These are phyloP conservation scores for Cordyceps cicadae DNA, from an alignment of 2,329 filamentous ascomycete species.

Conservation along the genomic window DNA sequence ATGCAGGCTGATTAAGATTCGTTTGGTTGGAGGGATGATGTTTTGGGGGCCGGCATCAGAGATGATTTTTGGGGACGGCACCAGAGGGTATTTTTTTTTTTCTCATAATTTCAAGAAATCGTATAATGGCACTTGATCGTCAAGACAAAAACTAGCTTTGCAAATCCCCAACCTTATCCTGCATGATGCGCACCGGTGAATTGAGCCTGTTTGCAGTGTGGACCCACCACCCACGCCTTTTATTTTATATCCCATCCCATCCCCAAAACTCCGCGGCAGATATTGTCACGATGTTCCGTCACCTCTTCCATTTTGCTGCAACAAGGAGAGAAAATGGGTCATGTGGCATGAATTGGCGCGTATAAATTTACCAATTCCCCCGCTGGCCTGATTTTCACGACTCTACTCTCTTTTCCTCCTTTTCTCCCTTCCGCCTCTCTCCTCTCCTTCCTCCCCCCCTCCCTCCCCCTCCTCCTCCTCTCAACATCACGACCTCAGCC, in stretches of 20 bases:
- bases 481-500: neutral
- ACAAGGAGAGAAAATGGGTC: neutral
- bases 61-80: too few relatives aligned
- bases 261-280: constrained; percentile 41
- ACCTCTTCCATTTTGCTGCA: neutral
- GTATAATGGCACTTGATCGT: too few relatives aligned
- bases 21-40: too few relatives aligned
- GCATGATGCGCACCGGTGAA: too few relatives aligned
- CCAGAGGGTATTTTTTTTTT: too few relatives aligned
- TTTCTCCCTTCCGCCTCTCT: too few relatives aligned
- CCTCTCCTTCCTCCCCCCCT: neutral
- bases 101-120: too few relatives aligned
- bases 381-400: neutral
- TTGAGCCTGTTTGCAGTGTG: neutral
- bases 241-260: constrained; percentile 13
- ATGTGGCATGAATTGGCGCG: neutral
- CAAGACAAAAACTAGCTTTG: too few relatives aligned
- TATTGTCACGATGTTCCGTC: constrained; percentile 34
- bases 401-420: neutral
- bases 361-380: constrained; percentile 5
- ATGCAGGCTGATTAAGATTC: neutral
- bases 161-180: too few relatives aligned
- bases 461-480: neutral
- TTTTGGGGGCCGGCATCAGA: too few relatives aligned
- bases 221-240: neutral